These are phyloP conservation scores for Hyphopichia fennica DNA, from an alignment of 1,139 yeast genomes.

Conservation along the genomic window DNA sequence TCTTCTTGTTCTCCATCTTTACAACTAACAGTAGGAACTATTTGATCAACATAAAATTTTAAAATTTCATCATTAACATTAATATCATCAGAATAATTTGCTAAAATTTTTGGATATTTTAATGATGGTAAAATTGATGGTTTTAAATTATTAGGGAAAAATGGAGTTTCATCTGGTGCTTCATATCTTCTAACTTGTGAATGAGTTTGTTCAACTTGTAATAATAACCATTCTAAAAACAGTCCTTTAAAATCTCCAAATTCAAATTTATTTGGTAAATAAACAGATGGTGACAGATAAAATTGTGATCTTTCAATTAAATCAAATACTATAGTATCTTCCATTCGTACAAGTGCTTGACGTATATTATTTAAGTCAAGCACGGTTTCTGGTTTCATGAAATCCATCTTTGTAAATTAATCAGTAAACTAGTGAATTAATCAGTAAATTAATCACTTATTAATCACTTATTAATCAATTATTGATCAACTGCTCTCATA, in stretches of 20 bases:
- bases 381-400: constrained; percentile 79
- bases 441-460: background rate
- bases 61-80: constrained; percentile 73
- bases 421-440: background rate
- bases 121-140: constrained; percentile 76
- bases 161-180: constrained; percentile 95
- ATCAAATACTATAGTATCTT: constrained; percentile 90
- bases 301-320: constrained; percentile 93
- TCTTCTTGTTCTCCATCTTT: constrained; percentile 75
- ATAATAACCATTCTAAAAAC: constrained; percentile 81
- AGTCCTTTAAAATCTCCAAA: constrained; percentile 76
- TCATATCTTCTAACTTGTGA: constrained; percentile 87
- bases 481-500: no score
- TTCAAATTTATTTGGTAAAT: constrained; percentile 55
- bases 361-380: constrained; percentile 80
- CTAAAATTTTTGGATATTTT: constrained; percentile 76
- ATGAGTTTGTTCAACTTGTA: constrained; percentile 75
- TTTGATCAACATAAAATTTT: constrained; percentile 62
- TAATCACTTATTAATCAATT: no score
- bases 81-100: constrained; percentile 69
- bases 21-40: constrained; percentile 74
- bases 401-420: constrained; percentile 60
- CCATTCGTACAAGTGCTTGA: constrained; percentile 85
- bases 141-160: constrained; percentile 68
- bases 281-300: constrained; percentile 72